Evolutionary conservation across 1,139 yeast genomes (phyloP).

Genomic region (Sporopachydermia cereana): DNA sequence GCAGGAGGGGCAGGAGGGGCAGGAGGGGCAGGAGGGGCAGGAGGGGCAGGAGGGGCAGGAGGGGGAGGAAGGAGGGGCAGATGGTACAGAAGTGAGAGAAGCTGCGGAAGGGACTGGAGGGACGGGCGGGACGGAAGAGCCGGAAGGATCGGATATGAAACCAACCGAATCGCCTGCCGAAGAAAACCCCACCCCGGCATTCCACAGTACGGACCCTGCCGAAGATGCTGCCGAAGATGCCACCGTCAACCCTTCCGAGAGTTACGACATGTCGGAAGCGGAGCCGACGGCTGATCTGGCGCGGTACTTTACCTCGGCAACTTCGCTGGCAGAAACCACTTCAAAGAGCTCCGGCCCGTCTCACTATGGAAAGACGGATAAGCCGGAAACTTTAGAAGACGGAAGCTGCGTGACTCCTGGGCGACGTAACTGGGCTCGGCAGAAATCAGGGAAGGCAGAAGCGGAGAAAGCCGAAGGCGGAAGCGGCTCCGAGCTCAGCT

Average conservation of each 20-base stretch:
- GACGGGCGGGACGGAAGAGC: not conserved
- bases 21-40: too few relatives aligned
- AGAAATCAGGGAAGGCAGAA: not conserved
- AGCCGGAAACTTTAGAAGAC: too few relatives aligned
- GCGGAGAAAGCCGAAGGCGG: not conserved
- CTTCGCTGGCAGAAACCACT: not conserved
- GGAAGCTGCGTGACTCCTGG: too few relatives aligned
- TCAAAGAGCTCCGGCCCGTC: not conserved
- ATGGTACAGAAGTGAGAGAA: not conserved
- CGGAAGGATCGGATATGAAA: too few relatives aligned
- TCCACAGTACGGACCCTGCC: too few relatives aligned
- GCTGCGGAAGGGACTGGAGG: not conserved
- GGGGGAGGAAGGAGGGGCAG: not conserved
- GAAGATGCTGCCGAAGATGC: not conserved
- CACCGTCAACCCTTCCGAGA: not conserved
- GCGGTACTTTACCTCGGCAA: constrained; percentile 1
- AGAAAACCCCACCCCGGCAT: too few relatives aligned
- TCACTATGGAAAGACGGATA: not conserved
- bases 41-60: not conserved
- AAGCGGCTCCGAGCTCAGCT: not conserved
- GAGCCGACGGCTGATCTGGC: not conserved
- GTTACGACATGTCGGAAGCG: not conserved
- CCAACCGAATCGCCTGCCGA: too few relatives aligned
- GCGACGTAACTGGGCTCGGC: too few relatives aligned
- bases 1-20: too few relatives aligned